These are phyloP conservation scores for Ambrosia artemisiifolia DNA, from an alignment of 129 eudicot genomes.

Conservation along the genomic window DNA sequence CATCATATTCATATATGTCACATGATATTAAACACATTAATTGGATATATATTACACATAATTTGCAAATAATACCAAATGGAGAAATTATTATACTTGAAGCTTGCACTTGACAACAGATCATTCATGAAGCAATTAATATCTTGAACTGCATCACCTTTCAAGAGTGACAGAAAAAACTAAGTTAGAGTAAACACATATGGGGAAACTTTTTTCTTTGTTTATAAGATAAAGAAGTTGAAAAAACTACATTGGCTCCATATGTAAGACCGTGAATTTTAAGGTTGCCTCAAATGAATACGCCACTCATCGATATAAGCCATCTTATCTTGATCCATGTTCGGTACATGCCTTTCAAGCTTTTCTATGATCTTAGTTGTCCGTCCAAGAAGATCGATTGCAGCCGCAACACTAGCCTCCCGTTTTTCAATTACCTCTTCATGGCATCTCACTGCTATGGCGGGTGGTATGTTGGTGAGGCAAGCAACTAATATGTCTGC, in stretches of 20 bases:
- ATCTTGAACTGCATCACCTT: neutral
- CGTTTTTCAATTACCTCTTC: neutral
- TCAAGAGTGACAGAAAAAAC: neutral
- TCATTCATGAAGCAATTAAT: neutral
- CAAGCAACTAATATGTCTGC: neutral
- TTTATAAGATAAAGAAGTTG: neutral
- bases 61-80: neutral
- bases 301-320: no score
- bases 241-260: neutral
- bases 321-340: no score
- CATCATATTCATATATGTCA: no score
- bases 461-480: neutral
- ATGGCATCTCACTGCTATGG: neutral
- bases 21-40: no score
- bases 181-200: neutral
- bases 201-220: neutral
- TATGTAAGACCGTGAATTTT: neutral
- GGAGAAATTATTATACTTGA: neutral
- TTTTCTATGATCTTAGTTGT: neutral
- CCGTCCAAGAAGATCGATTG: neutral
- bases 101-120: neutral
- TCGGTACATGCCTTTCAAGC: neutral
- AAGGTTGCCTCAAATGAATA: no score
- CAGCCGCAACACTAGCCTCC: neutral
- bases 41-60: no score